Conservation (phyloP, 2,329 filamentous ascomycete genomes). For the Fusarium oxysporum region DNA sequence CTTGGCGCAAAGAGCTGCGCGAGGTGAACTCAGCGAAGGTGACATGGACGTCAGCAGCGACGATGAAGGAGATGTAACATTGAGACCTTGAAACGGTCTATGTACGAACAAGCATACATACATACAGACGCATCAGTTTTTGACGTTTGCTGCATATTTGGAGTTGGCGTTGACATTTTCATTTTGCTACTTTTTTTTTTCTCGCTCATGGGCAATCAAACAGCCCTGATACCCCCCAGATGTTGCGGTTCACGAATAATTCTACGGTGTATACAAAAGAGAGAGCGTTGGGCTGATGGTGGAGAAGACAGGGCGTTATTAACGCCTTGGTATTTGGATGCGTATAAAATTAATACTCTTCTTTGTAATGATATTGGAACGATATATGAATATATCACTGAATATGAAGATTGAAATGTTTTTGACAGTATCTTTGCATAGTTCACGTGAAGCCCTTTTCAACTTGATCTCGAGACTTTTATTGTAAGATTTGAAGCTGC, state of each 20-base stretch:
- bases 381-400: conserved; percentile 24
- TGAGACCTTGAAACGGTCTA: conserved; percentile 46
- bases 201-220: conserved; percentile 13
- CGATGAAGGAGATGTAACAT: conserved; percentile 52
- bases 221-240: conserved; percentile 41
- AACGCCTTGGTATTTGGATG: conserved; percentile 25
- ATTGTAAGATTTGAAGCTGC: not conserved
- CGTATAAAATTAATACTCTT: conserved; percentile 35
- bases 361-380: conserved; percentile 32
- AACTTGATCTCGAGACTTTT: not conserved
- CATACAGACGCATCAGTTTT: conserved; percentile 14
- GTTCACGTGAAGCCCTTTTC: not conserved
- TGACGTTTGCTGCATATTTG: conserved; percentile 21
- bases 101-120: conserved; percentile 22
- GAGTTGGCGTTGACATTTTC: conserved; percentile 24
- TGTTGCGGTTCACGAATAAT: conserved; percentile 35
- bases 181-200: conserved; percentile 5
- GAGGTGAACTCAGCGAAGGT: conserved; percentile 58
- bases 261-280: conserved; percentile 35
- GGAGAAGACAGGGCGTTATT: conserved; percentile 19
- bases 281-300: not conserved
- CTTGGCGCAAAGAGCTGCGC: conserved; percentile 60
- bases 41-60: conserved; percentile 52
- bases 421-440: not conserved
- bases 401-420: not conserved